Percentiles rank a stretch among this genome's conserved stretches.
Conservation (phyloP, 228 moss, liverwort and hornwort genomes). For the Sphagnum fallax region DNA sequence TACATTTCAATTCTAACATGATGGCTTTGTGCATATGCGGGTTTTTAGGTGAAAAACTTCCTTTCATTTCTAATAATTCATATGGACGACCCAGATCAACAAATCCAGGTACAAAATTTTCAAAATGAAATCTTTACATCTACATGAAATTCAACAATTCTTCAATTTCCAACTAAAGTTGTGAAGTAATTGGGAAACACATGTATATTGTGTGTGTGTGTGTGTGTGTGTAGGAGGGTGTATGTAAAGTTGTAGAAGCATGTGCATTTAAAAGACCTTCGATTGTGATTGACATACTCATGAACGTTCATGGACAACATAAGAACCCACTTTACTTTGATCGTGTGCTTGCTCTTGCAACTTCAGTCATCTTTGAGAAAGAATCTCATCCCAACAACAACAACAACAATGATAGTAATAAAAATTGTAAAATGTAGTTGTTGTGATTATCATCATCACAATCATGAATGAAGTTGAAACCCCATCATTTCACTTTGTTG, state of each 20-base stretch:
- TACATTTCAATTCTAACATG: background rate
- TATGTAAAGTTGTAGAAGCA: conserved; percentile 31
- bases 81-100: conserved; percentile 38
- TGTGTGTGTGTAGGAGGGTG: conserved; percentile 27
- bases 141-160: background rate
- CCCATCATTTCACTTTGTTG: too few species aligned
- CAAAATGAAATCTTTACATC: background rate
- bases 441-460: too few species aligned
- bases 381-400: too few species aligned
- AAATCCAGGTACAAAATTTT: conserved; percentile 19
- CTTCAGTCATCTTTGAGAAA: too few species aligned
- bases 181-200: background rate
- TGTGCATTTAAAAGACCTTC: conserved; percentile 21
- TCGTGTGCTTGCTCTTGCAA: conserved; percentile 10
- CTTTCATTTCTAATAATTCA: conserved; percentile 31
- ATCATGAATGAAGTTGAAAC: too few species aligned
- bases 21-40: background rate
- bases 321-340: conserved; percentile 15
- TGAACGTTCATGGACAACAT: conserved; percentile 8
- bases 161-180: background rate
- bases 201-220: too few species aligned
- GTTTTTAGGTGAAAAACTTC: conserved; percentile 35
- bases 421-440: too few species aligned
- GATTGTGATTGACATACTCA: conserved; percentile 20
- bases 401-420: too few species aligned